Percentiles rank a stretch among this genome's conserved stretches.
Conservation (phyloP, 2,329 filamentous ascomycete species). For the Anisogramma anomala region DNA sequence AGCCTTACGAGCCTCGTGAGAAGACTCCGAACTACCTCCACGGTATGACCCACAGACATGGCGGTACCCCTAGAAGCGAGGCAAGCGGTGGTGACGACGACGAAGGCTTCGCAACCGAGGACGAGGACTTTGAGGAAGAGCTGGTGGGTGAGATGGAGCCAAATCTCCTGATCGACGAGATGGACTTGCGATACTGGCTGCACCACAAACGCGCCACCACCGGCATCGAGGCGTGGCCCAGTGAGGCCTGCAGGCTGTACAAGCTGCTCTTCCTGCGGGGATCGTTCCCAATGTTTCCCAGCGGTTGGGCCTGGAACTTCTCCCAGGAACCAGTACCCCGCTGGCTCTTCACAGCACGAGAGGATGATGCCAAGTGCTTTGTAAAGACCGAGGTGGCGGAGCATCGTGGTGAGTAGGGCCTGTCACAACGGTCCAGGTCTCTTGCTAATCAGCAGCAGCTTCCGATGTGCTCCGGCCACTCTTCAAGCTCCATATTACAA, state of each 20-base stretch:
- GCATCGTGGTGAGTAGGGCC: conserved; percentile 18
- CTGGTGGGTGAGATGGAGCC: conserved; percentile 3
- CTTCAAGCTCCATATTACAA: conserved; percentile 24
- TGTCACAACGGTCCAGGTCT: neutral
- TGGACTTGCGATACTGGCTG: neutral
- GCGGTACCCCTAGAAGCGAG: neutral
- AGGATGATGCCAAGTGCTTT: conserved; percentile 17
- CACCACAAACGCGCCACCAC: conserved; percentile 8
- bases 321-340: conserved; percentile 24
- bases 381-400: conserved; percentile 21
- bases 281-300: conserved; percentile 24
- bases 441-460: conserved; percentile 16
- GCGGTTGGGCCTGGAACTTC: conserved; percentile 23
- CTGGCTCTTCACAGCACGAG: conserved; percentile 21
- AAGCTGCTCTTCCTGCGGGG: conserved; percentile 25
- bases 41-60: neutral
- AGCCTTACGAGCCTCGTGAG: neutral
- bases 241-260: conserved; percentile 23
- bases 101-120: neutral
- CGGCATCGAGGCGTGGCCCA: conserved; percentile 21
- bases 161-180: neutral
- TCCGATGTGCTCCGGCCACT: conserved; percentile 24
- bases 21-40: neutral
- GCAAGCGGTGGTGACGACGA: neutral
- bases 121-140: conserved; percentile 9